Conservation (phyloP, 2,329 filamentous ascomycete genomes). For the Xylaria hypoxylon region DNA sequence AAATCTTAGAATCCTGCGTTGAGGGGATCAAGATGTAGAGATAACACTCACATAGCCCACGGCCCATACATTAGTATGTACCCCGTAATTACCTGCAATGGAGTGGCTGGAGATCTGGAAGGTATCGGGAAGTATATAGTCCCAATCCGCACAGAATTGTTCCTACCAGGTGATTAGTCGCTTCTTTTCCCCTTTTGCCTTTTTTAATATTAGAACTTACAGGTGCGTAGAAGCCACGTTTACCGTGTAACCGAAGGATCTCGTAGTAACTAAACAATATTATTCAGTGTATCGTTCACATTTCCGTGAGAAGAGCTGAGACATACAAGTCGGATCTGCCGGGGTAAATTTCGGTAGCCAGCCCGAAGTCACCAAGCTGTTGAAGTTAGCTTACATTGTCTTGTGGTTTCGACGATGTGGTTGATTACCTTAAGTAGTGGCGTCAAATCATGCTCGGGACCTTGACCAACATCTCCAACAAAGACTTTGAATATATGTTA, state of each 20-base stretch:
- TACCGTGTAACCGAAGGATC: constrained; percentile 19
- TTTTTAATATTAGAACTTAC: constrained; percentile 20
- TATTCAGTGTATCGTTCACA: not conserved
- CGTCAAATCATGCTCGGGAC: constrained; percentile 23
- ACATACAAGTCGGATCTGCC: constrained; percentile 18
- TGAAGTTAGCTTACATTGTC: constrained; percentile 7
- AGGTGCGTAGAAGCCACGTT: constrained; percentile 33
- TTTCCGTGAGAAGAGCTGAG: not conserved
- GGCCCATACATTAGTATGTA: constrained; percentile 40
- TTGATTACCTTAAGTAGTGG: constrained; percentile 40
- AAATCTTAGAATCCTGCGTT: not conserved
- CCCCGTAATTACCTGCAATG: constrained; percentile 38
- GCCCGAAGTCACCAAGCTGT: constrained; percentile 41
- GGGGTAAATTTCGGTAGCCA: not conserved
- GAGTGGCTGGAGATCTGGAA: not conserved
- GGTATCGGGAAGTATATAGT: constrained; percentile 28
- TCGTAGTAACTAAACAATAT: constrained; percentile 35
- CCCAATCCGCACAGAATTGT: constrained; percentile 41
- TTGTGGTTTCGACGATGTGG: not conserved
- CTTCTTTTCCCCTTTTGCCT: no score
- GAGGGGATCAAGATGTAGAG: not conserved
- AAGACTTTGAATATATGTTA: constrained; percentile 34
- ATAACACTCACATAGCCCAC: constrained; percentile 33
- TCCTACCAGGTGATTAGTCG: constrained; percentile 25
- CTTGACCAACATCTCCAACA: constrained; percentile 16